Conservation (phyloP, 2,329 filamentous ascomycete species). For the Pseudocercospora ulei region DNA sequence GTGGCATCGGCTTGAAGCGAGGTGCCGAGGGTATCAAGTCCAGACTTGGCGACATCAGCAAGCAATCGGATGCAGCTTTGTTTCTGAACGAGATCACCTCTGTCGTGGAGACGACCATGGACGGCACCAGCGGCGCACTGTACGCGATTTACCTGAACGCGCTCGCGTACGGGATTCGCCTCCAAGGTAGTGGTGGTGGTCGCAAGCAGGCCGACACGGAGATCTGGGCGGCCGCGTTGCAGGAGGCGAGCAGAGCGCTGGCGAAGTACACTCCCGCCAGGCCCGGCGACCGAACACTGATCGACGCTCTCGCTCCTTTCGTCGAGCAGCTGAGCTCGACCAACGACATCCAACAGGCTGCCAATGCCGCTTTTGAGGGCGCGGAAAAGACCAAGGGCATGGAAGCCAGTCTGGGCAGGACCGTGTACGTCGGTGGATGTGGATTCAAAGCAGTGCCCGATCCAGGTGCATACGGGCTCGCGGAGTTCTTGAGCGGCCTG, state of each 20-base stretch:
- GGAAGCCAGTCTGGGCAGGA: conserved; percentile 74
- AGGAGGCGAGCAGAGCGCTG: conserved; percentile 60
- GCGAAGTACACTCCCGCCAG: conserved; percentile 79
- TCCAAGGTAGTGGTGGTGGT: conserved; percentile 42
- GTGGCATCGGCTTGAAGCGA: conserved; percentile 73
- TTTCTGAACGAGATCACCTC: conserved; percentile 53
- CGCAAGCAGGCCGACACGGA: conserved; percentile 33
- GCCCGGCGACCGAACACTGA: conserved; percentile 77
- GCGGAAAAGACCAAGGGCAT: conserved; percentile 83
- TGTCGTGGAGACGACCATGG: conserved; percentile 60
- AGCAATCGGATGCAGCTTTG: conserved; percentile 45
- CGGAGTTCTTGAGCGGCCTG: conserved; percentile 71
- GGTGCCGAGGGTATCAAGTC: conserved; percentile 59
- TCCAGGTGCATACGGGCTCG: conserved; percentile 68
- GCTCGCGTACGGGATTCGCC: conserved; percentile 57
- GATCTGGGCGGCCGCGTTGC: conserved; percentile 59
- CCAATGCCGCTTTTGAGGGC: conserved; percentile 62
- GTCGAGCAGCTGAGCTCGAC: conserved; percentile 59
- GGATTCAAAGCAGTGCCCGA: conserved; percentile 65
- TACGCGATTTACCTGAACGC: conserved; percentile 87
- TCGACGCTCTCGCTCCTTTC: conserved; percentile 86
- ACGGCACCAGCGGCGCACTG: conserved; percentile 65
- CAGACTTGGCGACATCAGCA: conserved; percentile 38
- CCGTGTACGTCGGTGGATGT: conserved; percentile 70
- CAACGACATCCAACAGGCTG: conserved; percentile 60